Evolutionary conservation across 129 eudicot genomes (phyloP), one percentile per base, ranked within the genome.

Genomic region (Saussurea involucrata): DNA sequence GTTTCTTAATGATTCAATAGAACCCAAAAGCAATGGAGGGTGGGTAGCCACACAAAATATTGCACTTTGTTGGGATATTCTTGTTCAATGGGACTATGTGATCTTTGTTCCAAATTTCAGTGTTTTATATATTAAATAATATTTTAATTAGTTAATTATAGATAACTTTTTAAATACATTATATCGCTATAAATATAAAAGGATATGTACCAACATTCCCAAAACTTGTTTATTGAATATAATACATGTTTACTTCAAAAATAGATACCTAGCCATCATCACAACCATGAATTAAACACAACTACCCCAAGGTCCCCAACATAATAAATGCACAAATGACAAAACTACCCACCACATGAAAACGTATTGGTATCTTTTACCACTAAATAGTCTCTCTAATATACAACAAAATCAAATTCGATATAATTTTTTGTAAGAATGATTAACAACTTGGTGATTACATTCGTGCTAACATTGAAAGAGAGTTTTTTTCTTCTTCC

Each of bases 301-400:
- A 57, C 46, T 70, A 68, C 18, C 71, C 33, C n/a, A n/a, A n/a
- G n/a, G n/a, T n/a, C n/a, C n/a, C n/a, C 70, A 31, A 24, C 28
- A 18, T 29, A 13, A 58, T 57, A 77, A 77, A 68, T 69, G 71
- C 49, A 68, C 27, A 61, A n/a, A n/a, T n/a, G n/a, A n/a, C n/a
- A n/a, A n/a, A n/a, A n/a, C n/a, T n/a, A n/a, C n/a, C n/a, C n/a
- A n/a, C n/a, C n/a, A n/a, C n/a, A n/a, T n/a, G n/a, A n/a, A n/a
- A n/a, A n/a, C n/a, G n/a, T n/a, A n/a, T n/a, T n/a, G n/a, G n/a
- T n/a, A n/a, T n/a, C n/a, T n/a, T n/a, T n/a, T n/a, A n/a, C 61
- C 9, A 53, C 22, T n/a, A n/a, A n/a, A n/a, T n/a, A n/a, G n/a
- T n/a, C n/a, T n/a, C n/a, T n/a, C n/a, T n/a, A 15, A 17, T 7